Base-by-base conservation (phyloP, 352 stramenopile species). In the Pythium scleroteichum region DNA sequence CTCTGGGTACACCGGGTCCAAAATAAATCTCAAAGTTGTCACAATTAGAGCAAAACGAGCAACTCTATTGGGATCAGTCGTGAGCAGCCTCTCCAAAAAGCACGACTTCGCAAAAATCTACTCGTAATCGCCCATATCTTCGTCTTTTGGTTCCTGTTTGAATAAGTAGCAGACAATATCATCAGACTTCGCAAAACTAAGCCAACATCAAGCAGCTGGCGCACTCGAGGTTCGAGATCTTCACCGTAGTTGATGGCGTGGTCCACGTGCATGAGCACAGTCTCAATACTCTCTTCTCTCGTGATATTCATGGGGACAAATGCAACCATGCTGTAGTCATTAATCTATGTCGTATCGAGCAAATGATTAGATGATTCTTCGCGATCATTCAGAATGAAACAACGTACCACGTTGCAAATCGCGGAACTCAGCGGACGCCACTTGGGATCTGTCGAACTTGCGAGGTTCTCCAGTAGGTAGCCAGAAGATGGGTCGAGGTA, bases 251-350 rank as follows among this genome's bases (percentile, higher is more conserved):
- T 98, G 69, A 98, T 97, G 27, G 92, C 90, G 69, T 97, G 88
- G 77, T 99, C 96, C 16, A 98, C 92, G 56, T 97, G 93, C 58
- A 94, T 77, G 52, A 99, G 76, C 29, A 99, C 90, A n/a, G 95
- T 90, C 55, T 98, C 88, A 47, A 99, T 96, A 58, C 91, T 98
- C 50, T 99, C 94, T 71, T 99, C 97, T 53, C 97, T 88, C 41
- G 83, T 95, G 46, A 98, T 96, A 73, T 99, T 98, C 68, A 99
- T 91, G 2, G 96, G 94, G n/a, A 98, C 76, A 67, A 99, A 99
- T 10, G 89, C 90, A 19, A 99, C 96, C 94, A 99, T 98, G 61
- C 87, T 97, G 72, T 98, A 99, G 82, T 99, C 96, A 49, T 92
- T 94, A 59, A 95, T 92, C 86, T 95, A 56, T 26, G 9, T n/a